Percentiles rank a stretch among this genome's conserved stretches.
Evolutionary conservation across 176 grass and related monocot genomes (phyloP).

Genomic region (Elymus sibiricus): DNA sequence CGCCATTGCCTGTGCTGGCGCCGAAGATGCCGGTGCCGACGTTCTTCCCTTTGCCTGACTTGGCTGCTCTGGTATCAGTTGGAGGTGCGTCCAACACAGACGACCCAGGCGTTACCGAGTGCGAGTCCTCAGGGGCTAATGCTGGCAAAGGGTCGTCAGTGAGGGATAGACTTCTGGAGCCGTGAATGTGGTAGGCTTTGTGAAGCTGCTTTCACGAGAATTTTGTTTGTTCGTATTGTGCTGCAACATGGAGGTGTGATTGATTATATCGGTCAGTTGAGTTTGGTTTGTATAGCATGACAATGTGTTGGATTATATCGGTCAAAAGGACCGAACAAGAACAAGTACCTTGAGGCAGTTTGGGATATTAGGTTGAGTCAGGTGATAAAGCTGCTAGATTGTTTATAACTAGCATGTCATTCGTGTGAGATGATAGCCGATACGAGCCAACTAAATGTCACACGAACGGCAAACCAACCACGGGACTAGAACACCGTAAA

Average conservation of each 20-base stretch:
- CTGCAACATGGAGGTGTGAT: not conserved
- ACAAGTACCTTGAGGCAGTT: not conserved
- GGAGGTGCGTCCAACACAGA: not conserved
- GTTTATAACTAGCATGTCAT: no score
- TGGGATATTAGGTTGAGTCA: no score
- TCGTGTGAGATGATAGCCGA: no score
- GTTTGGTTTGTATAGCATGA: not conserved
- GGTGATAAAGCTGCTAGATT: not conserved
- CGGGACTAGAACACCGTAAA: not conserved
- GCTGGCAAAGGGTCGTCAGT: not conserved
- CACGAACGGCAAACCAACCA: not conserved
- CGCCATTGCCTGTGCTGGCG: conserved; percentile 54
- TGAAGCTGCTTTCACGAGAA: not conserved
- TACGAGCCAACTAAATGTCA: not conserved
- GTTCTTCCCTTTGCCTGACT: conserved; percentile 46
- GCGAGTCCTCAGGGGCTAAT: conserved; percentile 17
- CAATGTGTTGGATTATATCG: not conserved
- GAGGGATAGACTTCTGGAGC: conserved; percentile 17
- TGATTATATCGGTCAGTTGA: not conserved
- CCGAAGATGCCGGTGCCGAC: conserved; percentile 57
- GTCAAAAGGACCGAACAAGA: not conserved
- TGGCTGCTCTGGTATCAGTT: conserved; percentile 11
- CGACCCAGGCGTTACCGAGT: not conserved
- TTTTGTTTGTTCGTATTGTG: not conserved
- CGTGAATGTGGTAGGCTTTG: not conserved